phyloP scores from a whole-genome alignment of 1,284 basidiomycete species.

The Rhodotorula glutinis region DNA sequence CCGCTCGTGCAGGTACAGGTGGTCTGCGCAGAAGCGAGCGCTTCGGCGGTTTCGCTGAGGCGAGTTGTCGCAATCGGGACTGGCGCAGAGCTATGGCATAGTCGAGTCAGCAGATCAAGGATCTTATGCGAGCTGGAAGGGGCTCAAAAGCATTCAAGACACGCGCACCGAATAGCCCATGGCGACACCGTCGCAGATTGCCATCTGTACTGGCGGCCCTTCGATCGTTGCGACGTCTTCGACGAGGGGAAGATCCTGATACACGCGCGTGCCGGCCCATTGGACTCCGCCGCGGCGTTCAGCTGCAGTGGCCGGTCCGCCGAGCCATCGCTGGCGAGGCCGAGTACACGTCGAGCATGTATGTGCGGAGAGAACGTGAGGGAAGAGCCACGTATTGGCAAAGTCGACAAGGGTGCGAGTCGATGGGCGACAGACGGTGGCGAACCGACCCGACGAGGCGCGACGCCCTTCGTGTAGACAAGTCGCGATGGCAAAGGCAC shows the following conservation, averaged over 20 bases:
- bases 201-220: constrained; percentile 12
- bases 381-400: constrained; percentile 16
- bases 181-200: constrained; percentile 26
- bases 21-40: constrained; percentile 16
- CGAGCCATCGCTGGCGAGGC: neutral
- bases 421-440: neutral
- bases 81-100: constrained; percentile 21
- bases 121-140: too few species aligned
- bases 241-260: neutral
- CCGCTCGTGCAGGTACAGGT: neutral
- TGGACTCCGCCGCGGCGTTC: constrained; percentile 9
- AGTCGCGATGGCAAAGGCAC: constrained; percentile 17
- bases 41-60: constrained; percentile 6
- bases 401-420: constrained; percentile 15
- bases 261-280: constrained; percentile 4
- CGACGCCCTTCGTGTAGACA: neutral
- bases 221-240: neutral
- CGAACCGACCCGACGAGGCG: neutral
- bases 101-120: too few species aligned
- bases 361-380: constrained; percentile 5
- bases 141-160: too few species aligned
- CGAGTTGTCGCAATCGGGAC: constrained; percentile 17
- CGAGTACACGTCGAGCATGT: constrained; percentile 8
- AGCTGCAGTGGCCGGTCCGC: neutral
- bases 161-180: constrained; percentile 24